Conservation (phyloP, 192 early-diverging fungal genomes). For the Coemansia umbellata region DNA sequence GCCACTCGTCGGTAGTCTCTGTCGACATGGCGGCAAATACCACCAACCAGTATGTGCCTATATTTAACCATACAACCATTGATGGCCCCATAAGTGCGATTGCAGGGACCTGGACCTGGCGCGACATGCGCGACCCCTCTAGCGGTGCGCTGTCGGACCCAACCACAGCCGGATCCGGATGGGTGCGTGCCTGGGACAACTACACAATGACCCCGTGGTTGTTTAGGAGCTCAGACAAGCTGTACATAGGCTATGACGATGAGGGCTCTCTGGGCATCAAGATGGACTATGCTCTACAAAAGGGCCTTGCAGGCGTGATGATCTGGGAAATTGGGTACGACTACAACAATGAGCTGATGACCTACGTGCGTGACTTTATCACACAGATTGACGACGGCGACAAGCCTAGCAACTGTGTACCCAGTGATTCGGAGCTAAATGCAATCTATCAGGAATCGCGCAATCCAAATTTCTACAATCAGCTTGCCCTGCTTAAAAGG, state of each 20-base stretch:
- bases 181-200: slow-evolving; percentile 65
- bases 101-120: slow-evolving; percentile 65
- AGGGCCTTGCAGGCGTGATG: slow-evolving; percentile 68
- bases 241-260: slow-evolving; percentile 74
- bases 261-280: slow-evolving; percentile 61
- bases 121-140: slow-evolving; percentile 53
- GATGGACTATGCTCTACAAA: slow-evolving; percentile 57
- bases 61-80: slow-evolving; percentile 47
- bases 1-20: slow-evolving; percentile 47
- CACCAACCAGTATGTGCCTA: slow-evolving; percentile 50
- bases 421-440: slow-evolving; percentile 33
- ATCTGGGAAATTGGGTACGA: slow-evolving; percentile 70
- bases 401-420: slow-evolving; percentile 33
- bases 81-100: slow-evolving; percentile 55
- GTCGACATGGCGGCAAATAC: slow-evolving; percentile 34
- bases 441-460: slow-evolving; percentile 29
- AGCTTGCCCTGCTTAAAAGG: slow-evolving; percentile 4
- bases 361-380: slow-evolving; percentile 49
- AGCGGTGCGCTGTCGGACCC: slow-evolving; percentile 49
- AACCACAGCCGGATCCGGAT: slow-evolving; percentile 47
- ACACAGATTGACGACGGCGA: slow-evolving; percentile 20
- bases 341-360: slow-evolving; percentile 62
- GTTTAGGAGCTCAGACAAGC: slow-evolving; percentile 56
- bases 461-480: slow-evolving; percentile 43
- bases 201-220: slow-evolving; percentile 71